Evolutionary conservation across 2,329 filamentous ascomycete species (phyloP).

Genomic region (Cordyceps javanica): DNA sequence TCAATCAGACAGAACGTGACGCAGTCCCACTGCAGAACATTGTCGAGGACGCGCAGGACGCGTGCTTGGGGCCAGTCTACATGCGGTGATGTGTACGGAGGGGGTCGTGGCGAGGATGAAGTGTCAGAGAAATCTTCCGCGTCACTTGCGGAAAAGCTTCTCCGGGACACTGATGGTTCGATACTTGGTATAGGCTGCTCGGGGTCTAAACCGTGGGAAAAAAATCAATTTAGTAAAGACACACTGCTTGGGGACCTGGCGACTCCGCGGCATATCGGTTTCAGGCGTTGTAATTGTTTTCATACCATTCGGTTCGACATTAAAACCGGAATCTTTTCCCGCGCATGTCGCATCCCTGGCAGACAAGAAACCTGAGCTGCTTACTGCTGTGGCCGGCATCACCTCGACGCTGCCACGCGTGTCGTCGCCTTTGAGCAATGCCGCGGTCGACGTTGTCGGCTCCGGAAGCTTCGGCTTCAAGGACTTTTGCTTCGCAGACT

Average conservation of each 20-base stretch:
- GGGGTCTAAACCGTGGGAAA: neutral
- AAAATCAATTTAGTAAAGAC: neutral
- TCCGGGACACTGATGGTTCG: neutral
- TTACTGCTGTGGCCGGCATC: neutral
- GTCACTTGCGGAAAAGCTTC: neutral
- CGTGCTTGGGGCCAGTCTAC: neutral
- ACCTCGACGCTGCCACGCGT: neutral
- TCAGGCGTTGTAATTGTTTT: neutral
- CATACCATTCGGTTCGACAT: neutral
- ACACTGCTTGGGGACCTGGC: no score
- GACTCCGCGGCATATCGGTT: no score
- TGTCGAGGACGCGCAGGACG: neutral
- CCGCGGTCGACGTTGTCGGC: neutral
- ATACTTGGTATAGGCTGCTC: neutral
- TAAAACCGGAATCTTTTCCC: no score
- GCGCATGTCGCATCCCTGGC: neutral
- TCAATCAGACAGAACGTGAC: neutral
- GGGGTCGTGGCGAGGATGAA: neutral
- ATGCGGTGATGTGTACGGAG: neutral
- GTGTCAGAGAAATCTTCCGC: neutral
- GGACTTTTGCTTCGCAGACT: neutral
- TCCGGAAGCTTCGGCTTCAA: neutral
- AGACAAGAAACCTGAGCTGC: neutral
- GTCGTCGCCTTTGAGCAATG: neutral
- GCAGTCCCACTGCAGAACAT: slow-evolving; percentile 4